phyloP scores from a whole-genome alignment of 2,329 filamentous ascomycete genomes.

The Aspergillus thermomutatus region DNA sequence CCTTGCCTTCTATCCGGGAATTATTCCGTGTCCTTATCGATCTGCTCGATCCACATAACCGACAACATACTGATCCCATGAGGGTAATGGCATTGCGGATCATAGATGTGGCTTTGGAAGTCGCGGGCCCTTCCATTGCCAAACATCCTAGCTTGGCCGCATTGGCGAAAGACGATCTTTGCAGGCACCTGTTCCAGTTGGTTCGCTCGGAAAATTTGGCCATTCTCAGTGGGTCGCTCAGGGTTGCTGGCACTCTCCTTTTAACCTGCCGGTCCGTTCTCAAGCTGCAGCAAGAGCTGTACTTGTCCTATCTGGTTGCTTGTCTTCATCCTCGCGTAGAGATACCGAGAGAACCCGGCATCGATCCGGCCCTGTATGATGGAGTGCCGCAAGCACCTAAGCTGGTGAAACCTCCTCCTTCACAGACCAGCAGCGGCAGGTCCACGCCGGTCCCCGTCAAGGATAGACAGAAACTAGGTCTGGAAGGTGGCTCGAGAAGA shows the following conservation, averaged over 20 bases:
- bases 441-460: slow-evolving; percentile 88
- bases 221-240: slow-evolving; percentile 85
- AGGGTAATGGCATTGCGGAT: slow-evolving; percentile 96
- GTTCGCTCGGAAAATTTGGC: slow-evolving; percentile 95
- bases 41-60: slow-evolving; percentile 88
- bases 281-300: slow-evolving; percentile 95
- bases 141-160: slow-evolving; percentile 83
- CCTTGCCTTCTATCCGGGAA: slow-evolving; percentile 88
- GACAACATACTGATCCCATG: slow-evolving; percentile 89
- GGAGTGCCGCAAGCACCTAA: slow-evolving; percentile 91
- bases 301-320: slow-evolving; percentile 87
- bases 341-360: slow-evolving; percentile 84
- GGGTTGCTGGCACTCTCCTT: slow-evolving; percentile 85
- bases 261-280: slow-evolving; percentile 86
- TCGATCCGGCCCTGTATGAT: slow-evolving; percentile 86
- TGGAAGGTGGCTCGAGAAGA: slow-evolving; percentile 87
- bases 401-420: slow-evolving; percentile 73
- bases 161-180: slow-evolving; percentile 88
- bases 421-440: slow-evolving; percentile 72
- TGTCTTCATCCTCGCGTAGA: slow-evolving; percentile 93
- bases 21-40: slow-evolving; percentile 92
- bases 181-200: slow-evolving; percentile 91
- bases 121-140: slow-evolving; percentile 91
- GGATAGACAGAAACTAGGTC: slow-evolving; percentile 84
- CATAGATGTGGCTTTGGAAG: slow-evolving; percentile 94